Evolutionary conservation across 768 basidiomycete species (phyloP).

Genomic region (Pleurotus cornucopiae): DNA sequence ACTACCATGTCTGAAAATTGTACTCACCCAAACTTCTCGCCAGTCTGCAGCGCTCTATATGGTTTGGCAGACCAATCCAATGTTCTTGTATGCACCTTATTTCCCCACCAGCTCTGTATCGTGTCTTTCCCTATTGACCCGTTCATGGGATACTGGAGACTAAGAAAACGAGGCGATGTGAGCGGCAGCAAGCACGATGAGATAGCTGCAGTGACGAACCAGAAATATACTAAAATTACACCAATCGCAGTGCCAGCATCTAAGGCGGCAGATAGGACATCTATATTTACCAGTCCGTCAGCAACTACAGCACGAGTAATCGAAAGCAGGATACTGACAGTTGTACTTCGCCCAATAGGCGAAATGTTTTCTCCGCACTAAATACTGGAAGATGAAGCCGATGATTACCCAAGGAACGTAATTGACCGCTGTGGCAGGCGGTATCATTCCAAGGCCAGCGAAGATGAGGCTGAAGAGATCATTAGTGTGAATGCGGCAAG

Average conservation of each 20-base stretch:
- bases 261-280: conserved; percentile 71
- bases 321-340: conserved; percentile 36
- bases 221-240: conserved; percentile 65
- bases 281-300: conserved; percentile 24
- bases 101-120: conserved; percentile 42
- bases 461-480: conserved; percentile 51
- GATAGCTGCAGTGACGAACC: conserved; percentile 30
- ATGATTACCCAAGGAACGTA: conserved; percentile 76
- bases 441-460: conserved; percentile 63
- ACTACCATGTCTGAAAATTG: background rate
- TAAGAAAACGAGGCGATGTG: conserved; percentile 11
- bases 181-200: background rate
- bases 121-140: conserved; percentile 32
- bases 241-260: conserved; percentile 69
- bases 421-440: conserved; percentile 83
- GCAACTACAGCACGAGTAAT: background rate
- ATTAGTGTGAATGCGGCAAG: conserved; percentile 7
- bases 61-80: conserved; percentile 20
- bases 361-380: conserved; percentile 64
- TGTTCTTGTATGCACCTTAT: conserved; percentile 20
- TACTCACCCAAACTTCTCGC: conserved; percentile 24
- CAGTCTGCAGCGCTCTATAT: conserved; percentile 13
- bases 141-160: conserved; percentile 41
- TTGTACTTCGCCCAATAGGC: conserved; percentile 78
- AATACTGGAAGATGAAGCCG: conserved; percentile 74